Evolutionary conservation across 2,329 filamentous ascomycete genomes (phyloP), one percentile per base, ranked within the genome.

Genomic region (Aspergillus flavus): DNA sequence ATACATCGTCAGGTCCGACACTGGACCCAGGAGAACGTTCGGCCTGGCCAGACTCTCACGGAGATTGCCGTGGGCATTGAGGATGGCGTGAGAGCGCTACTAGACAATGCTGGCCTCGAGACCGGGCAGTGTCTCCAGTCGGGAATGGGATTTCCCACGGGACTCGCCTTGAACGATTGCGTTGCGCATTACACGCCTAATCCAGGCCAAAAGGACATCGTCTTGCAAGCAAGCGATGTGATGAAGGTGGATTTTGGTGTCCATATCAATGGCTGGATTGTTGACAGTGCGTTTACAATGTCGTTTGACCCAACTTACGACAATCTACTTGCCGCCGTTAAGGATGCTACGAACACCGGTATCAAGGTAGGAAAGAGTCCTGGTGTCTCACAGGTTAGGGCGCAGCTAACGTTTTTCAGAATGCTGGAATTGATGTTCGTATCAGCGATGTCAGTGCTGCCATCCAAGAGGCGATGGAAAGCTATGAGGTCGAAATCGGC

Each of bases 241-340:
- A 85, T 93, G 85, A 93, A 92, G 78, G 87, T 93, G 9, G 91
- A 93, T 72, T 90, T 93, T 70, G 91, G 91, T 58, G 91, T 93
- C 30, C 91, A 93, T 75, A 84, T 93, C 70, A 91, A 90, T 72
- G 91, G 91, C 6, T 84, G 87, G 66, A 93, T 93, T 71, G 89
- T 93, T 61, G 91, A 93, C 80, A 90, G 87, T 67, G 91, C 91
- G 19, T 93, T 93, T 74, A 93, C 91, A 26, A 82, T 93, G 77
- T 83, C 90, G 1, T 93, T 91, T 72, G 88, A 93, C 72, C 86
- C 85, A 28, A 85, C 84, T 69, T 93, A 91, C 76, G 89, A 93
- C 77, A 89, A 89, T 71, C 82, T 93, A 32, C 84, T 93, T 43
- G 83, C 84, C 53, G 88, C 90, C 7, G 91, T 93, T 63, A 88